Percentiles rank a stretch among this genome's conserved stretches.
phyloP scores from a whole-genome alignment of 176 grass and related monocot genomes.

The Otatea glauca region DNA sequence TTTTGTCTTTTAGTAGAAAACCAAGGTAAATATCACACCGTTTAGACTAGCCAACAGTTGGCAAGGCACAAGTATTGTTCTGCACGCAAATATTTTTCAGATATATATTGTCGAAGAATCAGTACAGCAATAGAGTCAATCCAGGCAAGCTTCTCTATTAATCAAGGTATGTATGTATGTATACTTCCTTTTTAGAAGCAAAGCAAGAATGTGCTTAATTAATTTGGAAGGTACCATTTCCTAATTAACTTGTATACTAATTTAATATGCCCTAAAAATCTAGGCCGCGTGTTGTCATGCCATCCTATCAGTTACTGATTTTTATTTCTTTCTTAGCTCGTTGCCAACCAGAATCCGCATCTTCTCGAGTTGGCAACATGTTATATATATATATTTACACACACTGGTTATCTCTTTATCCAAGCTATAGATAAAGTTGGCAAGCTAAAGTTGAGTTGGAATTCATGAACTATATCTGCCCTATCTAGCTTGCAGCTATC shows the following conservation, averaged over 20 bases:
- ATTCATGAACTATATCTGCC: not conserved
- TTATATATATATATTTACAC: not conserved
- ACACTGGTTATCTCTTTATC: not conserved
- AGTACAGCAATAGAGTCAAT: not conserved
- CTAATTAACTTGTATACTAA: slow-evolving; percentile 6
- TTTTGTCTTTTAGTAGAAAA: no score
- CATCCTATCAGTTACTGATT: slow-evolving; percentile 19
- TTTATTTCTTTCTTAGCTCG: not conserved
- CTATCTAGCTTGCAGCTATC: slow-evolving; percentile 4
- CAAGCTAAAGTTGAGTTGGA: slow-evolving; percentile 9
- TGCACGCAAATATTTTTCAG: not conserved
- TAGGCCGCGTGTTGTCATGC: not conserved
- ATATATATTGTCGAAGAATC: not conserved
- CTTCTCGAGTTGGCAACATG: slow-evolving; percentile 27
- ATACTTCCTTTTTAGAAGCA: slow-evolving; percentile 6
- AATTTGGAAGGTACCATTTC: slow-evolving; percentile 6
- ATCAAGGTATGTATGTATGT: not conserved
- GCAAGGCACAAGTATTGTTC: not conserved
- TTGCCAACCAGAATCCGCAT: slow-evolving; percentile 31
- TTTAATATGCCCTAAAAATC: not conserved
- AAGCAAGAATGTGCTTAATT: not conserved
- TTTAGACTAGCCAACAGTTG: no score
- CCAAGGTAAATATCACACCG: no score
- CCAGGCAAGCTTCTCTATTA: not conserved
- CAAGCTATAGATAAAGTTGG: not conserved